Base-by-base conservation (phyloP, 2,329 filamentous ascomycete species). In the Apiospora hydei region DNA sequence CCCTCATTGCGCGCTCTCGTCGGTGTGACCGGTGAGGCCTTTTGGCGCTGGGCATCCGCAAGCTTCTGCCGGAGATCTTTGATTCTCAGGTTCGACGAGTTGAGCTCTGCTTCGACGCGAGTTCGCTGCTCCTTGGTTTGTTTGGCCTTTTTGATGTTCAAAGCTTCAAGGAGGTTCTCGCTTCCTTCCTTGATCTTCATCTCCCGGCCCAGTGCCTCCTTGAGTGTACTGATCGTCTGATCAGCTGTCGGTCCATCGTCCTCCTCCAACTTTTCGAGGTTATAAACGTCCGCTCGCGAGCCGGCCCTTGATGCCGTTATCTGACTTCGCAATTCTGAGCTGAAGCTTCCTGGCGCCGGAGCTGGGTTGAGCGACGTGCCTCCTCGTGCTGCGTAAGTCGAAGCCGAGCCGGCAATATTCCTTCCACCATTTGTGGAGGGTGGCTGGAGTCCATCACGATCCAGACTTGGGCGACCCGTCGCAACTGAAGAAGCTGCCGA, bases 151-250 rank as follows among this genome's bases (percentile, higher is more conserved):
- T 99, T 99, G 64, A 91, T 89, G 81, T 98, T 94, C 75, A 99
- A 85, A 16, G 96, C 96, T 84, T 99, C 96, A 51, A 99, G 87
- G 89, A 99, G 92, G 81, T 99, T 99, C 85, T 99, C 96, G 72
- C 96, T 98, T 26, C 96, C 96, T 78, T 96, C 93, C 83, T 97
- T 98, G 81, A 99, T 98, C 86, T 98, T 98, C 84, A 95, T 92
- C 84, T 99, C 97, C 78, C 97, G 96, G 76, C 95, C 96, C 75
- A 99, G 92, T 79, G 92, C 90, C 77, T 98, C 95, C 78, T 93
- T 92, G 74, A 98, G 88, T 69, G 90, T 87, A 30, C 91, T 89
- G 77, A 98, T 90, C 53, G 91, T 89, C 82, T 94, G 91, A 81
- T 97, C 94, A 18, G 91, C 88, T 21, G 80, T 74, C 77, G 85